Base-by-base conservation (phyloP, 768 basidiomycete species). In the Tubosaeta brunneosetosa region DNA sequence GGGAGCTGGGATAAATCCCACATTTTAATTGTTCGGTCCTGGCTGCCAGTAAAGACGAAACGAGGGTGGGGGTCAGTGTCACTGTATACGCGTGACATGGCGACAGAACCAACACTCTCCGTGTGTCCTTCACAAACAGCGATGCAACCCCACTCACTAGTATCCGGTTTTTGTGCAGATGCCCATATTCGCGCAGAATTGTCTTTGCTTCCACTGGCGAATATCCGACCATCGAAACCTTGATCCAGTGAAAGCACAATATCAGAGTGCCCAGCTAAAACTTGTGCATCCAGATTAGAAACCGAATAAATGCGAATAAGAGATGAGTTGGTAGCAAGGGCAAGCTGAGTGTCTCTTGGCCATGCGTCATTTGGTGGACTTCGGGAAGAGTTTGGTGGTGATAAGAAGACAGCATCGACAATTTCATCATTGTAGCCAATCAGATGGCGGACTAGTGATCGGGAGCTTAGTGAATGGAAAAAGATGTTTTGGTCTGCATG, bases 351-450 rank as follows among this genome's bases (percentile, higher is more conserved):
- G 66, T 94, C 90, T 48, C 65, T 66, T 22, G 63, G 55, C 37
- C 58, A 50, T 14, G 64, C 45, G 22, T 56, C 52, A 33, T 56
- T 61, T 2, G 66, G 47, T 0, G 58, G 29, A 6, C 62, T 56
- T 27, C 57, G 59, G 7, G 57, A 61, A 17, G 66, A 44, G 19
- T 74, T 66, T 25, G 61, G n/a, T 31, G 77, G 65, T 42, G 80
- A 81, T 53, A 99, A 77, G 72, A 94, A 91, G 26, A 80, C 76
- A 5, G 85, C 81, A 62, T 98, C 97, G 47, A 97, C 88, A 59
- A 98, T 94, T 70, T 98, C 95, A 70, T 99, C 97, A 68, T 98
- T 98, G 77, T 88, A 99, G 0, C 97, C 97, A 61, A 98, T 85
- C 59, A 98, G 72, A 61, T 97, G 95, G 16, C 89, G 86, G 2